Conservation (phyloP, 345 rosid genomes). For the Psidium friedrichsthalianum region DNA sequence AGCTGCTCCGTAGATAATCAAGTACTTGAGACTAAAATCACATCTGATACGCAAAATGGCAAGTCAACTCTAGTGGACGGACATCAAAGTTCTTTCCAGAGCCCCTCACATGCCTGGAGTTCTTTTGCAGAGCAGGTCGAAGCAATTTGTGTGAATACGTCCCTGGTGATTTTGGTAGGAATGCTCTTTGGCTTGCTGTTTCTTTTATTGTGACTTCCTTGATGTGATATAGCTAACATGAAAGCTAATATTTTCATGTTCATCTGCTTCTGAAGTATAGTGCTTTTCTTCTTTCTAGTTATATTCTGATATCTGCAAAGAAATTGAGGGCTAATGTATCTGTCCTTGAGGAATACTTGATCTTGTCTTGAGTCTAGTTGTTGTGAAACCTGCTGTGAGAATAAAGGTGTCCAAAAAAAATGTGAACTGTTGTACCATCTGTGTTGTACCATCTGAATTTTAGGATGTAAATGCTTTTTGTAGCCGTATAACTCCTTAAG, state of each 20-base stretch:
- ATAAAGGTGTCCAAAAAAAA: not conserved
- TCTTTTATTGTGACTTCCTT: not conserved
- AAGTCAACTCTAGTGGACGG: slow-evolving; percentile 17
- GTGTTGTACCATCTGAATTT: not conserved
- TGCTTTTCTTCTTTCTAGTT: not conserved
- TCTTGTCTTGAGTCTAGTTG: not conserved
- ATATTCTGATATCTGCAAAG: not conserved
- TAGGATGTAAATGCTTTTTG: not conserved
- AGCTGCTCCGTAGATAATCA: not conserved
- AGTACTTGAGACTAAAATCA: slow-evolving; percentile 3
- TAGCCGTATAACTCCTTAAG: not conserved
- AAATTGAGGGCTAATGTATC: not conserved
- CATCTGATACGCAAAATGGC: slow-evolving; percentile 4
- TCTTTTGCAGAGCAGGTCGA: slow-evolving; percentile 86
- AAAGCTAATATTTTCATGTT: not conserved
- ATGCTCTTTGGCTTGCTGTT: not conserved
- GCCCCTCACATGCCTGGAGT: slow-evolving; percentile 65
- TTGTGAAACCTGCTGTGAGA: not conserved
- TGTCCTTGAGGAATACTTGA: not conserved
- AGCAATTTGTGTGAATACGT: slow-evolving; percentile 58
- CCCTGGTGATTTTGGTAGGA: slow-evolving; percentile 80
- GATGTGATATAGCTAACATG: not conserved
- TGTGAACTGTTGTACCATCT: not conserved
- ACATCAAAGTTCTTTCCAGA: slow-evolving; percentile 13
- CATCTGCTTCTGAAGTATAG: not conserved